These are phyloP conservation scores for Chalciporus sp. DNA, from an alignment of 1,284 basidiomycete genomes.

Conservation along the genomic window DNA sequence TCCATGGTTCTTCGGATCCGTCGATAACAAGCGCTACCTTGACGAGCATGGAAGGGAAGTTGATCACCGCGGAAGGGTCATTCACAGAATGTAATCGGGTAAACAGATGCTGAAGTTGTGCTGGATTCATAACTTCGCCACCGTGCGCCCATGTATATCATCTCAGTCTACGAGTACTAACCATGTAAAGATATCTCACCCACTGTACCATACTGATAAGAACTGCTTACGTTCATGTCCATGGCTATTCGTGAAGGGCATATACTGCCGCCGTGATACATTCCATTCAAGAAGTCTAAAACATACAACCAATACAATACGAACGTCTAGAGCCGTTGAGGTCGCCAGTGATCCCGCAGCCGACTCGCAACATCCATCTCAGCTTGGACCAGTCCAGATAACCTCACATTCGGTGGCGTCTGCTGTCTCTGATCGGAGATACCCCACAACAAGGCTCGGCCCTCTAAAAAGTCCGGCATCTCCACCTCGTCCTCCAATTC, in stretches of 20 bases:
- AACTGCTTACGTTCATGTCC: neutral
- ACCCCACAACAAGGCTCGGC: constrained; percentile 45
- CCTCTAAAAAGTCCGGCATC: constrained; percentile 41
- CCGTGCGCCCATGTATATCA: constrained; percentile 4
- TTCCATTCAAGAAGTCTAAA: too few species aligned
- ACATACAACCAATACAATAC: neutral
- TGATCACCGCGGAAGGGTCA: constrained; percentile 26
- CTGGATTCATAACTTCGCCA: neutral
- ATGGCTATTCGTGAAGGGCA: neutral
- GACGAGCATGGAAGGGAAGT: constrained; percentile 32
- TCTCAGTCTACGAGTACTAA: neutral
- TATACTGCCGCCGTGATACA: neutral
- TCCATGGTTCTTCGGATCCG: constrained; percentile 23
- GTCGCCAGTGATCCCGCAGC: constrained; percentile 63
- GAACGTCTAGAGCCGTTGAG: constrained; percentile 43
- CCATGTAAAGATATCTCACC: neutral
- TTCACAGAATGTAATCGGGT: constrained; percentile 28
- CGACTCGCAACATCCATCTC: constrained; percentile 61
- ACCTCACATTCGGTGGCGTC: neutral
- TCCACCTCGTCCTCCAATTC: constrained; percentile 4
- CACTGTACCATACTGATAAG: constrained; percentile 11
- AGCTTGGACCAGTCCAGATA: constrained; percentile 36
- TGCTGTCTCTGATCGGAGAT: constrained; percentile 2
- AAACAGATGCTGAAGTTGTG: neutral
- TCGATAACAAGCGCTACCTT: constrained; percentile 17